A percentile compares a stretch with the other conserved stretches of the same genome.
Conservation (phyloP, 768 basidiomycete genomes). For the Mycena maculata region DNA sequence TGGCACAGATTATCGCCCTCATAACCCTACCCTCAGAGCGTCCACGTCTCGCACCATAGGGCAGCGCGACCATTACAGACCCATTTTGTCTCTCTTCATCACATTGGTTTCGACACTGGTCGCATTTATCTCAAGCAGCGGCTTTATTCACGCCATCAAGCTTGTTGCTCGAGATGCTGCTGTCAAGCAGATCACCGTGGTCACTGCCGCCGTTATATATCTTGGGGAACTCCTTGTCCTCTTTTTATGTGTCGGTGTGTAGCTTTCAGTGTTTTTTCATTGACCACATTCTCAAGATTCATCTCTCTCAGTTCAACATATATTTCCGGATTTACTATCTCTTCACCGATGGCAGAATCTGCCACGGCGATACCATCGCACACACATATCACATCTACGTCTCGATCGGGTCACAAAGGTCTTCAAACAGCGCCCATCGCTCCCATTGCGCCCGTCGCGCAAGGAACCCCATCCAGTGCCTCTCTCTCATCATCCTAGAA, state of each 20-base stretch:
- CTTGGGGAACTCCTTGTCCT: background rate
- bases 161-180: background rate
- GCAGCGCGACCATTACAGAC: background rate
- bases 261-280: background rate
- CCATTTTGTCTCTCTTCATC: background rate
- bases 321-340: background rate
- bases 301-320: background rate
- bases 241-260: background rate
- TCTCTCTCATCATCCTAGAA: background rate
- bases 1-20: background rate
- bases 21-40: background rate
- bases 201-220: background rate
- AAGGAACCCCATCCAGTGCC: background rate
- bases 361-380: constrained; percentile 1
- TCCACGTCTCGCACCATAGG: background rate
- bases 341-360: background rate
- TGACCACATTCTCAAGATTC: background rate
- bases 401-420: background rate
- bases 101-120: background rate
- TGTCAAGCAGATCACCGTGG: background rate
- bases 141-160: background rate
- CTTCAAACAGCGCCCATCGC: background rate
- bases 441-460: background rate
- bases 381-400: constrained; percentile 1
- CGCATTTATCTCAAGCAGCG: background rate